Evolutionary conservation across 495 filamentous ascomycete species (phyloP).

Genomic region (Glonium stellatum): DNA sequence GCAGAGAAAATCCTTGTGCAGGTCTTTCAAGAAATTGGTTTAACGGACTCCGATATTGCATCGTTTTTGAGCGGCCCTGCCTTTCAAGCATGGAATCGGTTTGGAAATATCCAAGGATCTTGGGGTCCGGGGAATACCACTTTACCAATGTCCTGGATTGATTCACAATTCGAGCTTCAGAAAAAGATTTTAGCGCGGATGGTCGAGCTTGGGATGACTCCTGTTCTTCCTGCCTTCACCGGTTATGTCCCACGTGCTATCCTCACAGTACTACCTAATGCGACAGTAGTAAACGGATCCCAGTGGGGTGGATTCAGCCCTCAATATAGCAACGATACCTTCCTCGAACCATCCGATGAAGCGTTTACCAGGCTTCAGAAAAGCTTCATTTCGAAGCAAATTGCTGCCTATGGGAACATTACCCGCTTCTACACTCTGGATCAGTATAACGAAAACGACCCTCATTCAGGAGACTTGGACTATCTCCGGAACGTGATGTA

Average conservation of each 20-base stretch:
- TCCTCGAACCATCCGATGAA: constrained; percentile 45
- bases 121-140: constrained; percentile 27
- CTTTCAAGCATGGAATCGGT: constrained; percentile 52
- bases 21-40: constrained; percentile 44
- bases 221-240: constrained; percentile 36
- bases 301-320: constrained; percentile 42
- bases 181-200: constrained; percentile 46
- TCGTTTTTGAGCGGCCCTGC: constrained; percentile 46
- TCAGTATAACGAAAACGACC: constrained; percentile 50
- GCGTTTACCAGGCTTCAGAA: constrained; percentile 42
- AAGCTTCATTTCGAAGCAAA: constrained; percentile 45
- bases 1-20: constrained; percentile 47
- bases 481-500: constrained; percentile 44
- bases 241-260: constrained; percentile 40
- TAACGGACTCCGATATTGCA: constrained; percentile 42
- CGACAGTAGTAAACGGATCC: constrained; percentile 43
- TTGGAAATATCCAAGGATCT: constrained; percentile 50
- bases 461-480: constrained; percentile 41
- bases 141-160: constrained; percentile 43
- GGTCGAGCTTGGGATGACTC: constrained; percentile 50
- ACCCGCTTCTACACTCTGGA: constrained; percentile 48
- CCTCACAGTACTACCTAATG: constrained; percentile 39
- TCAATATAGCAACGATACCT: too few relatives aligned
- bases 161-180: constrained; percentile 43
- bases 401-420: constrained; percentile 44